Evolutionary conservation across 192 early-diverging fungal species (phyloP).

Genomic region (Coemansia sp.): DNA sequence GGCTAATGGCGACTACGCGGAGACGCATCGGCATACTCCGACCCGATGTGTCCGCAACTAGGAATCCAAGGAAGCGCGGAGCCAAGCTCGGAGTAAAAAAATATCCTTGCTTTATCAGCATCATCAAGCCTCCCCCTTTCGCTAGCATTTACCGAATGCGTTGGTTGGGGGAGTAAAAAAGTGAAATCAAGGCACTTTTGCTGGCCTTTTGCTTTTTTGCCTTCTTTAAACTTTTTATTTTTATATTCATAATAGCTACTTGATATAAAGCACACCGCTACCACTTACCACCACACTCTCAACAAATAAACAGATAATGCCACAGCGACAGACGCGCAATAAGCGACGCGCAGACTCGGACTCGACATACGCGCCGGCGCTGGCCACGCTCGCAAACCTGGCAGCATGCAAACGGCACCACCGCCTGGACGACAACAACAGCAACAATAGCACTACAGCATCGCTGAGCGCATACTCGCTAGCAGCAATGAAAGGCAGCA

Average conservation of each 20-base stretch:
- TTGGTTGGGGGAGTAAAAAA: background rate
- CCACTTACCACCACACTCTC: background rate
- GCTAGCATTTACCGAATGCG: too few species aligned
- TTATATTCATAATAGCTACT: background rate
- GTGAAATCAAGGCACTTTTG: too few species aligned
- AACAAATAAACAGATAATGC: background rate
- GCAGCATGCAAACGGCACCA: conserved; percentile 12
- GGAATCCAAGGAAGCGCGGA: background rate
- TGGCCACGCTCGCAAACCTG: conserved; percentile 28
- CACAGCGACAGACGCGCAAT: background rate
- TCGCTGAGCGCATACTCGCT: conserved; percentile 12
- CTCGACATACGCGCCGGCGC: conserved; percentile 7
- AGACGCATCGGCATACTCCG: conserved; percentile 25
- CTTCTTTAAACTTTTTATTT: too few species aligned
- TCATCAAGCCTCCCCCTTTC: too few species aligned
- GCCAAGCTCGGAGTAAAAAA: background rate
- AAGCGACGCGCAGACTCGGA: conserved; percentile 12
- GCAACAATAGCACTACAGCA: too few species aligned
- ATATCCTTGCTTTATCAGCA: too few species aligned
- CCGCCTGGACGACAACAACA: conserved; percentile 1
- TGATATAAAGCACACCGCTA: background rate
- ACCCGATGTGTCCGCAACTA: conserved; percentile 33
- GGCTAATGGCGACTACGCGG: conserved; percentile 30
- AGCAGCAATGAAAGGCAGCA: background rate
- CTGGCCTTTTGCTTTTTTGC: too few species aligned